phyloP scores from a whole-genome alignment of 1,139 yeast genomes.

The Pichia sp. region DNA sequence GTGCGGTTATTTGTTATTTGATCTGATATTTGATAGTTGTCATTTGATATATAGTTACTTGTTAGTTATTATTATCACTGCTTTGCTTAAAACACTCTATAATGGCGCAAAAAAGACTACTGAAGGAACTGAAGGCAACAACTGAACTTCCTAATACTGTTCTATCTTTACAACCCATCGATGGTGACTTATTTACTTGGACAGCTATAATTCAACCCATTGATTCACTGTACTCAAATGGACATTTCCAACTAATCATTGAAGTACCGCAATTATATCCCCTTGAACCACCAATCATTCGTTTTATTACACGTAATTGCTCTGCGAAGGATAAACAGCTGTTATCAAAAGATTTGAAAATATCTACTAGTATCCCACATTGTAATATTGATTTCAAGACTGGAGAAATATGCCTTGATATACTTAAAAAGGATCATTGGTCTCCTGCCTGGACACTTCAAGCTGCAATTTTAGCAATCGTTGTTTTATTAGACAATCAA shows the following conservation, averaged over 20 bases:
- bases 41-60: no score
- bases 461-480: constrained; percentile 64
- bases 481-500: constrained; percentile 64
- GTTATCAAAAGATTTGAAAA: neutral
- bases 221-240: neutral
- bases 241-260: neutral
- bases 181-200: neutral
- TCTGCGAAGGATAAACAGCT: neutral
- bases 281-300: neutral
- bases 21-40: no score
- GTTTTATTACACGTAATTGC: neutral
- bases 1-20: no score
- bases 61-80: no score
- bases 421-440: constrained; percentile 59
- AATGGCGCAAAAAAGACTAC: neutral
- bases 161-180: neutral
- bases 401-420: constrained; percentile 84
- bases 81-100: no score
- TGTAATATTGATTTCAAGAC: constrained; percentile 65
- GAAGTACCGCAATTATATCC: neutral
- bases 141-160: neutral
- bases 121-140: neutral
- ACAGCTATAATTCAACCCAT: neutral
- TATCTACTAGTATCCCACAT: constrained; percentile 49
- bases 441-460: constrained; percentile 84